Evolutionary conservation across 2,329 filamentous ascomycete genomes (phyloP).

Genomic region (Pseudogymnoascus sp.): DNA sequence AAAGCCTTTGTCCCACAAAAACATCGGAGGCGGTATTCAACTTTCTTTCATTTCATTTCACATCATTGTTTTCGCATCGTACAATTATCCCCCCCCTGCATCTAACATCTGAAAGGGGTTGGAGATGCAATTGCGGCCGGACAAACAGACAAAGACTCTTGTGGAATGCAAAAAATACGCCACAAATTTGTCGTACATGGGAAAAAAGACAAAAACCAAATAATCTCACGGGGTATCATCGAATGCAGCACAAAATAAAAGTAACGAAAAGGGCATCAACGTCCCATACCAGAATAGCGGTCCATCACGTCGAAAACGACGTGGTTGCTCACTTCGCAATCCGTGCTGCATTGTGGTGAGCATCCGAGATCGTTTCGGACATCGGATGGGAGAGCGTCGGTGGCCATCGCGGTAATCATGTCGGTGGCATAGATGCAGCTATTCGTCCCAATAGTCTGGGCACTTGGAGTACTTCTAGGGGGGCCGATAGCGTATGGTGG

Average conservation of each 20-base stretch:
- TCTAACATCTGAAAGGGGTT: not conserved
- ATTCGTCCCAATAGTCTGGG: constrained; percentile 14
- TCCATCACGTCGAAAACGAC: constrained; percentile 38
- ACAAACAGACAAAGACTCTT: constrained; percentile 1
- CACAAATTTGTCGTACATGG: not conserved
- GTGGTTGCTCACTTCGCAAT: constrained; percentile 37
- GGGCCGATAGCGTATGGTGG: not conserved
- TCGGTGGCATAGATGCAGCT: constrained; percentile 34
- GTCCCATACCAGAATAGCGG: constrained; percentile 29
- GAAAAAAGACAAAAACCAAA: not conserved
- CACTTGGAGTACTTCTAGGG: not conserved
- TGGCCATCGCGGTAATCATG: constrained; percentile 37
- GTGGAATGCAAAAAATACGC: not conserved
- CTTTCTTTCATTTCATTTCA: constrained; percentile 1
- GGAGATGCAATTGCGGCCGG: not conserved
- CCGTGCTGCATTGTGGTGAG: constrained; percentile 21
- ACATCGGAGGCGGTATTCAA: not conserved
- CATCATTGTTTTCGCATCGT: not conserved
- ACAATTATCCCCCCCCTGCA: not conserved
- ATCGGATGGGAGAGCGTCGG: constrained; percentile 28
- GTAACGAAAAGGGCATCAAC: not conserved
- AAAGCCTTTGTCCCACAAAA: not conserved
- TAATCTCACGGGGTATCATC: constrained; percentile 3
- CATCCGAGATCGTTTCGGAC: constrained; percentile 36
- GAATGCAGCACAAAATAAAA: not conserved